phyloP scores from a whole-genome alignment of 2,329 filamentous ascomycete species.

The Colletotrichum costaricense region DNA sequence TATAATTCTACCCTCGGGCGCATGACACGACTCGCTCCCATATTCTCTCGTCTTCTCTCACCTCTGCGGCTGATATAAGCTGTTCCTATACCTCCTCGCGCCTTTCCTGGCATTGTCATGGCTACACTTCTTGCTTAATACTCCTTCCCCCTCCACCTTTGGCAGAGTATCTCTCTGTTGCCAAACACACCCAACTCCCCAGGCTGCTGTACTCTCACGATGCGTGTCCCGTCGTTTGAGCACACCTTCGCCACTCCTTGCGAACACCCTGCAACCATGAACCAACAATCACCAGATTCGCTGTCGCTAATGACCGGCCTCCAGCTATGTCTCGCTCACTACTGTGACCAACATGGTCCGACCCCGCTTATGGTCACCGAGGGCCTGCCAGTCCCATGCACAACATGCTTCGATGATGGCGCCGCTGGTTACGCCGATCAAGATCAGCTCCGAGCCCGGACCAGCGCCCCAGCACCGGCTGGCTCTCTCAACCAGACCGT shows the following conservation, averaged over 20 bases:
- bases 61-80: constrained; percentile 11
- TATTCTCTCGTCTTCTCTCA: not conserved
- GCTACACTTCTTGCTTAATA: not conserved
- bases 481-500: constrained; percentile 40
- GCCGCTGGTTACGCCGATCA: constrained; percentile 42
- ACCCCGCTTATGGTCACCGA: constrained; percentile 78
- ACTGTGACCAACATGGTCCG: constrained; percentile 77
- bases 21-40: constrained; percentile 19
- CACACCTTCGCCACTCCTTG: constrained; percentile 22
- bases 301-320: constrained; percentile 43
- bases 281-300: constrained; percentile 29
- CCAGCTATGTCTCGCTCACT: constrained; percentile 77
- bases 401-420: constrained; percentile 65
- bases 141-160: not conserved
- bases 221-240: constrained; percentile 36
- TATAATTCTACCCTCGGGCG: constrained; percentile 26
- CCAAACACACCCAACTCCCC: not conserved
- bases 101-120: constrained; percentile 9
- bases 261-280: constrained; percentile 20
- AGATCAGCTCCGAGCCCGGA: constrained; percentile 50
- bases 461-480: constrained; percentile 50
- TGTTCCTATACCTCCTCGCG: not conserved
- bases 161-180: not conserved
- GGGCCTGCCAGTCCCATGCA: constrained; percentile 70
- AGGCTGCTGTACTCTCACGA: constrained; percentile 7